Conservation (phyloP, 306 rosid genomes). For the Hippophae rhamnoides region DNA sequence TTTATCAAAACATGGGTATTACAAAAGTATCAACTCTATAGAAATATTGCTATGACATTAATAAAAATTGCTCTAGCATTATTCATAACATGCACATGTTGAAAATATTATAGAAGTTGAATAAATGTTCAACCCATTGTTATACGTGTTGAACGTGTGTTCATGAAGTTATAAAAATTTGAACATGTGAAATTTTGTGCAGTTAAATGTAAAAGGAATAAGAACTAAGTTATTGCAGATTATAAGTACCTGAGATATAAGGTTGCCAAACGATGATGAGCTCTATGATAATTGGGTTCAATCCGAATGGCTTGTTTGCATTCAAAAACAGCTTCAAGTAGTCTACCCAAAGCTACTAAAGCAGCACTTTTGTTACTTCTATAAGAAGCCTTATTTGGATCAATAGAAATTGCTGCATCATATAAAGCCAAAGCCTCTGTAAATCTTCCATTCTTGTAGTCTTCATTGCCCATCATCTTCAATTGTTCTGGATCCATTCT, state of each 20-base stretch:
- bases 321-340: constrained; percentile 80
- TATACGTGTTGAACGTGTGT: no score
- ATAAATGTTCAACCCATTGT: no score
- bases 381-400: constrained; percentile 72
- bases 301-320: constrained; percentile 82
- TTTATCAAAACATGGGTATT: no score
- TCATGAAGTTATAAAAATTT: no score
- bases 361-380: constrained; percentile 89
- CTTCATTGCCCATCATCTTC: constrained; percentile 88
- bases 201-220: no score
- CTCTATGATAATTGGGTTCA: constrained; percentile 76
- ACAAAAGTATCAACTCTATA: no score
- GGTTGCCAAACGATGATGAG: constrained; percentile 76
- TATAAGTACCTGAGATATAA: constrained; percentile 54
- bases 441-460: constrained; percentile 74
- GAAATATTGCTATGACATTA: no score
- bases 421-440: constrained; percentile 79
- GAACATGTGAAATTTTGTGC: no score
- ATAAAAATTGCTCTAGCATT: no score
- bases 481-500: constrained; percentile 82
- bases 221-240: neutral
- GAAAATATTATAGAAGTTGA: no score
- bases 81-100: no score
- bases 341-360: constrained; percentile 64
- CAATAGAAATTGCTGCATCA: constrained; percentile 78